Base-by-base conservation (phyloP, 2,329 filamentous ascomycete genomes). In the Ophiostoma quercus region DNA sequence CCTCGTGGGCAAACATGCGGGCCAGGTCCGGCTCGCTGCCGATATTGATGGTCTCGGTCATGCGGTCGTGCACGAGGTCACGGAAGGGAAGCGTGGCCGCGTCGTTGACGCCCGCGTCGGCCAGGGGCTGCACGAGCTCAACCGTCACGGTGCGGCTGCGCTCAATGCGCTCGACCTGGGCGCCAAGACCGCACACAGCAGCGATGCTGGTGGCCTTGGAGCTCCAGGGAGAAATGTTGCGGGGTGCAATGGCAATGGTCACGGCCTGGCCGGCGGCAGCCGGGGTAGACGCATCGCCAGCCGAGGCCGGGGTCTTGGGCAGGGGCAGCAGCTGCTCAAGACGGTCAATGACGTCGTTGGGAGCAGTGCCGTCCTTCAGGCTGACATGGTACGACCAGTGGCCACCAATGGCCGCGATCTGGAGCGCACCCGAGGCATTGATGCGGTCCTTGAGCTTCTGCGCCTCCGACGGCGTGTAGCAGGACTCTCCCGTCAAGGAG, bases 191-290 rank as follows among this genome's bases (percentile, higher is more conserved):
- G 78, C 94, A 98, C 41, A 97, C 94, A 74, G 95, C 89, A 69
- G 94, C 91, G 78, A 98, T 97, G 78, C 89, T 94, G 66, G 94
- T 97, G 37, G 94, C 94, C 79, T 97, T 94, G 70, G 94, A 97
- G 80, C 93, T 97, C 95, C 95, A 99, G 77, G 95, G 95, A 57
- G 94, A 97, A 74, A 96, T 94, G 75, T 91, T 91, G 74, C 94
- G 87, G 25, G 94, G 94, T 66, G 86, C 88, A 71, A 97, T 85
- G 77, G 93, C 92, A 77, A 69, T 91, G 85, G 72, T 89, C 82
- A 74, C 57, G 69, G 51, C 34, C 71, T 83, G 79, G 25, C 68
- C 83, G 81, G 71, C 86, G 84, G 72, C 76, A 75, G 43, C 16
- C 68, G 83, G 81, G 71, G 86, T 84, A 71, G 76, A 76, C 54